Evolutionary conservation across 805 yeast genomes (phyloP).

Genomic region (Pichia sporocuriosa): DNA sequence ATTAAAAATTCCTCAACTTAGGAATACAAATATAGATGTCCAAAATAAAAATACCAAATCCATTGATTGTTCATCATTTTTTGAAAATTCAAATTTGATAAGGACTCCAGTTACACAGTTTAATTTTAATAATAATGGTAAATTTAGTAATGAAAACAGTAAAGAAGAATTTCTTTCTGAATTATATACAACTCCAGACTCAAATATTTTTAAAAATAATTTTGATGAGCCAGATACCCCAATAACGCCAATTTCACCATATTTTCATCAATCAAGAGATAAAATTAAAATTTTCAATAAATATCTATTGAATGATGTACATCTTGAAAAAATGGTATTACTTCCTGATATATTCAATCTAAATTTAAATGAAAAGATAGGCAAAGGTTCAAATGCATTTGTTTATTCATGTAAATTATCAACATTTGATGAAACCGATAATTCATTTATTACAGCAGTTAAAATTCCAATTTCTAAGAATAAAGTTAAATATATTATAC

Average conservation of each 20-base stretch:
- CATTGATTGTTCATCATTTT: slow-evolving; percentile 1
- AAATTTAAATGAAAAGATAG: slow-evolving; percentile 16
- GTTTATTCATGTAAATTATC: slow-evolving; percentile 21
- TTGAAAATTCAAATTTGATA: neutral
- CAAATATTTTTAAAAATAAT: neutral
- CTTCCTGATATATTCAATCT: slow-evolving; percentile 18
- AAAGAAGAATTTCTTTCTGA: slow-evolving; percentile 1
- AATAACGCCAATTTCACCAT: slow-evolving; percentile 3
- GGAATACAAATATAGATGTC: too few species aligned
- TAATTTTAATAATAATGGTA: neutral
- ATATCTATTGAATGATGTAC: slow-evolving; percentile 15
- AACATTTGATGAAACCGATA: slow-evolving; percentile 8
- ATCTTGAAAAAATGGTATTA: slow-evolving; percentile 18
- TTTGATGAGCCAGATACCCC: slow-evolving; percentile 3
- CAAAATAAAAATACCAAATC: neutral
- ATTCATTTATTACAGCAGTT: slow-evolving; percentile 19
- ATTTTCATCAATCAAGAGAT: neutral
- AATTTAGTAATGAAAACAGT: neutral
- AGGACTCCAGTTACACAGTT: neutral
- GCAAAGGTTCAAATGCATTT: slow-evolving; percentile 27
- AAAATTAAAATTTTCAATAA: slow-evolving; percentile 4
- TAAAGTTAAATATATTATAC: slow-evolving; percentile 21
- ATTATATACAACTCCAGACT: slow-evolving; percentile 7
- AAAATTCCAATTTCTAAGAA: slow-evolving; percentile 26
- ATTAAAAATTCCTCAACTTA: neutral